phyloP scores from a whole-genome alignment of 345 rosid species.

The Bruguiera sexangula region DNA sequence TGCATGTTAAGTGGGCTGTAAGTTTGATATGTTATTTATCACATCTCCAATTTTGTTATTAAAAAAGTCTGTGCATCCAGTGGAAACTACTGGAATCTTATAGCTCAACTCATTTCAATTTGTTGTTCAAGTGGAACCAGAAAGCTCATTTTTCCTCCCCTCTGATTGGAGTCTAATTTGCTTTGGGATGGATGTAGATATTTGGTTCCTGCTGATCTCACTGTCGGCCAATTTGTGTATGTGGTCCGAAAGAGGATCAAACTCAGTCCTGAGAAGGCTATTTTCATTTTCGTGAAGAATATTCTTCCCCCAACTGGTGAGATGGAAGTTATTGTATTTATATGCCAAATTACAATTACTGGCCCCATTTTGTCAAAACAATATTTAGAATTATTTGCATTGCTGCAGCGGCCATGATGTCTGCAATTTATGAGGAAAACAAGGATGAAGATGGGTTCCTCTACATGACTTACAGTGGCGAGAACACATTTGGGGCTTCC shows the following conservation, averaged over 20 bases:
- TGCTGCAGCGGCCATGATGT: constrained; percentile 84
- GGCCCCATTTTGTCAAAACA: not conserved
- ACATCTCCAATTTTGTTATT: too few species aligned
- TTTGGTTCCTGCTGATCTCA: constrained; percentile 81
- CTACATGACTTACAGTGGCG: constrained; percentile 98
- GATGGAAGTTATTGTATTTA: constrained; percentile 1
- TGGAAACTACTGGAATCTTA: too few species aligned
- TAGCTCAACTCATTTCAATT: too few species aligned
- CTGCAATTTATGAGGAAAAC: constrained; percentile 89
- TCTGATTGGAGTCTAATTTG: not conserved
- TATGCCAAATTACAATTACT: not conserved
- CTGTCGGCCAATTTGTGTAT: constrained; percentile 77
- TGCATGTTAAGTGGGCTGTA: too few species aligned
- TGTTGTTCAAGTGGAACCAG: too few species aligned
- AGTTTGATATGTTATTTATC: too few species aligned
- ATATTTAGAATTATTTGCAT: not conserved
- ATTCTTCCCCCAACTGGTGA: constrained; percentile 72
- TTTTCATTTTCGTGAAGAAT: constrained; percentile 72
- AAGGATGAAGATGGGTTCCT: constrained; percentile 97
- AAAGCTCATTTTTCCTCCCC: not conserved
- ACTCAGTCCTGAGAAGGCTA: constrained; percentile 79
- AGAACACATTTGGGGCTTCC: constrained; percentile 77
- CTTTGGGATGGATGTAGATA: constrained; percentile 37
- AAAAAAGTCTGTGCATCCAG: too few species aligned
- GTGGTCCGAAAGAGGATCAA: constrained; percentile 84